phyloP scores from a whole-genome alignment of 2,329 filamentous ascomycete genomes.

The Fonsecaea monophora region DNA sequence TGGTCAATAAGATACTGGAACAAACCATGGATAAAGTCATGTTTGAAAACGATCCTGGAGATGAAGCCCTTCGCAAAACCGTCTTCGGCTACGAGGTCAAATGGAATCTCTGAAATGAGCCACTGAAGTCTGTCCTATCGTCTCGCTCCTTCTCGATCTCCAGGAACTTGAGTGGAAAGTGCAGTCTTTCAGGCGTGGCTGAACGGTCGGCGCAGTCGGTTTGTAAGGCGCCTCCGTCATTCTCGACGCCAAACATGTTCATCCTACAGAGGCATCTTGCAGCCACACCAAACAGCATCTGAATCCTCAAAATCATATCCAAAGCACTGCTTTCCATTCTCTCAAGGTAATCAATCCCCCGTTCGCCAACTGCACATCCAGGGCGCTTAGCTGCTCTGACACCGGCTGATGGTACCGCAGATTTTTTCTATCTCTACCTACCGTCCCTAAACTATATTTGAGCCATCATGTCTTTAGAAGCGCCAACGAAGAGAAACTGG shows the following conservation, averaged over 20 bases:
- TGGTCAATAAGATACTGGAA: constrained; percentile 80
- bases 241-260: neutral
- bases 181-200: neutral
- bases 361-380: neutral
- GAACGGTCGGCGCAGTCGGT: neutral
- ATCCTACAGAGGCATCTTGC: neutral
- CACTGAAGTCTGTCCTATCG: neutral
- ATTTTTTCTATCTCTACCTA: neutral
- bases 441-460: neutral
- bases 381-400: neutral
- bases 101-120: constrained; percentile 57
- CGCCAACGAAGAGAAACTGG: constrained; percentile 15
- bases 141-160: constrained; percentile 11
- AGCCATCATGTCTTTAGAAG: constrained; percentile 18
- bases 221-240: neutral
- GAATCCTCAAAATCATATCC: neutral
- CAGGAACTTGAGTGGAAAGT: neutral
- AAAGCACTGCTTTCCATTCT: constrained; percentile 2
- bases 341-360: neutral
- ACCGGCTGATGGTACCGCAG: neutral
- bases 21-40: constrained; percentile 82
- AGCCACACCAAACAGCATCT: neutral
- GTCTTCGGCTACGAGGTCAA: constrained; percentile 78
- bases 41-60: constrained; percentile 87
- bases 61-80: constrained; percentile 79